Evolutionary conservation across 441 rosid genomes (phyloP).

Genomic region (Mallotus japonicus): DNA sequence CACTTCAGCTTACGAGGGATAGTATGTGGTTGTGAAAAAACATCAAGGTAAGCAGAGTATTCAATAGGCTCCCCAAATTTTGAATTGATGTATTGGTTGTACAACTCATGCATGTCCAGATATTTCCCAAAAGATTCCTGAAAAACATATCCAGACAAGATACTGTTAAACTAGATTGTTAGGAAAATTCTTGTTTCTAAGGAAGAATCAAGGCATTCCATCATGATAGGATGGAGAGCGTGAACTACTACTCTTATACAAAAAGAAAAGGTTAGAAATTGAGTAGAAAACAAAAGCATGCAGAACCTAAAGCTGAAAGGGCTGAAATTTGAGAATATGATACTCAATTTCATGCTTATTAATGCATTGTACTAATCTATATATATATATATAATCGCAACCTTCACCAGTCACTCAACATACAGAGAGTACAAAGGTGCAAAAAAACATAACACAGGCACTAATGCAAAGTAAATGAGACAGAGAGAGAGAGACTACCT

Average conservation of each 20-base stretch:
- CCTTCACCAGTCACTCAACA: too few species aligned
- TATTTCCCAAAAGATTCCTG: constrained; percentile 90
- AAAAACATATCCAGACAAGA: constrained; percentile 19
- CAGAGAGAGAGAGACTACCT: constrained; percentile 38
- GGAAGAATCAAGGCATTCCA: neutral
- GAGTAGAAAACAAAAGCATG: neutral
- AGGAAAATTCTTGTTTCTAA: neutral
- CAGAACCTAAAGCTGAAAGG: neutral
- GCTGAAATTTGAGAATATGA: neutral
- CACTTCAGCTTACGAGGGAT: constrained; percentile 58
- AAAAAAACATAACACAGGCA: neutral
- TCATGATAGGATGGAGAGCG: neutral
- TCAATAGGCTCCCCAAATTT: constrained; percentile 88
- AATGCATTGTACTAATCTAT: neutral
- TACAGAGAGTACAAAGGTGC: too few species aligned
- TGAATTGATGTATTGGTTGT: constrained; percentile 74
- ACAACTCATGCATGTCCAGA: constrained; percentile 89
- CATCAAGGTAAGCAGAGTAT: constrained; percentile 80
- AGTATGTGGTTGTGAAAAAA: constrained; percentile 60
- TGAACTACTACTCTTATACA: neutral
- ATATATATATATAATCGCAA: too few species aligned
- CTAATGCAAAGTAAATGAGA: neutral
- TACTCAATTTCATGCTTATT: neutral
- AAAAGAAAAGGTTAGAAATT: neutral
- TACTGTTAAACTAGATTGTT: constrained; percentile 4